Evolutionary conservation across 441 rosid species (phyloP).

Genomic region (Populus hybrid): DNA sequence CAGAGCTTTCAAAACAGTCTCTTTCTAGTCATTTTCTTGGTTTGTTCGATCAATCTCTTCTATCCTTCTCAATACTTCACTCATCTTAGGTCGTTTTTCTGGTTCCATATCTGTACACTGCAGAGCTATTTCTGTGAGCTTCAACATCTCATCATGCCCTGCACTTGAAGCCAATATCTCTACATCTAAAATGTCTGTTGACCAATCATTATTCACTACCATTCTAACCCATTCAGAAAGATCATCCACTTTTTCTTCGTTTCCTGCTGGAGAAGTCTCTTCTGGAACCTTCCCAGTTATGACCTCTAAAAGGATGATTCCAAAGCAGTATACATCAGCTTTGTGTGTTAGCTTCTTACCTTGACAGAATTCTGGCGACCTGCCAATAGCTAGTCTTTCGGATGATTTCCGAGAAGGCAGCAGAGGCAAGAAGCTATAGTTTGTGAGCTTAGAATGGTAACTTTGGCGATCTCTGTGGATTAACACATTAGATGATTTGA

Average conservation of each 20-base stretch:
- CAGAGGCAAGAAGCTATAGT: conserved; percentile 52
- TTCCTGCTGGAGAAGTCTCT: conserved; percentile 16
- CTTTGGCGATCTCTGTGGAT: conserved; percentile 19
- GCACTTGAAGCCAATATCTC: conserved; percentile 44
- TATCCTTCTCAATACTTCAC: conserved; percentile 35
- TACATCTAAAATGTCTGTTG: conserved; percentile 48
- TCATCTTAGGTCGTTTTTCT: conserved; percentile 45
- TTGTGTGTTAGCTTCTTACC: conserved; percentile 49
- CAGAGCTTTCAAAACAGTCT: background rate
- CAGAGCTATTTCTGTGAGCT: conserved; percentile 47
- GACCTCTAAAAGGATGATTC: conserved; percentile 50
- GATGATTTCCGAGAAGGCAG: conserved; percentile 28
- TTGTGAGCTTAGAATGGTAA: conserved; percentile 40
- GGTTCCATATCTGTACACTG: conserved; percentile 42
- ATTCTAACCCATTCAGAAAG: conserved; percentile 49
- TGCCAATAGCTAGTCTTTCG: conserved; percentile 31
- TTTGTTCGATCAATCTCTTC: conserved; percentile 34
- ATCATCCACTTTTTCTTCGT: conserved; percentile 16
- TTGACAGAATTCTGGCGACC: conserved; percentile 45
- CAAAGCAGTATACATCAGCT: conserved; percentile 55
- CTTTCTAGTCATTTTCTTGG: conserved; percentile 1
- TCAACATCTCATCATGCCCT: conserved; percentile 48
- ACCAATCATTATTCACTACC: conserved; percentile 50
- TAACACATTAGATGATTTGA: conserved; percentile 49
- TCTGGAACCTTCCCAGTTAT: conserved; percentile 49